These are phyloP conservation scores for Scutellaria minor DNA, from an alignment of 257 asterid genomes.

Conservation along the genomic window DNA sequence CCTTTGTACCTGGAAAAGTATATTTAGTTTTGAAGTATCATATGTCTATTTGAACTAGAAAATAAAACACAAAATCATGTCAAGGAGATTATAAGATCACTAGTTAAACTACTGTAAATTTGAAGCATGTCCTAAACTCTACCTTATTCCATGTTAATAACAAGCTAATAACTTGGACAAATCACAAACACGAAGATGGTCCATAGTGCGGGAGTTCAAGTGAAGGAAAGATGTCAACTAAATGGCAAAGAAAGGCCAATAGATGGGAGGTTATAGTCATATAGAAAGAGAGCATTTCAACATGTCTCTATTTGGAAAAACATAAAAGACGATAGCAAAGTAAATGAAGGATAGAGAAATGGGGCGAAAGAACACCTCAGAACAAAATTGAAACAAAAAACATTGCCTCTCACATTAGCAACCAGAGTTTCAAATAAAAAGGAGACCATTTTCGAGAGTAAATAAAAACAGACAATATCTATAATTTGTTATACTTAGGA, in stretches of 20 bases:
- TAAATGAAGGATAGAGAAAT: background rate
- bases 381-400: background rate
- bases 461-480: background rate
- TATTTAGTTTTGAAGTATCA: background rate
- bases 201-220: background rate
- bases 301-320: background rate
- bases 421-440: background rate
- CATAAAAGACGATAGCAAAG: background rate
- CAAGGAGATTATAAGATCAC: too few species aligned
- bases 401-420: constrained; percentile 14
- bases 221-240: background rate
- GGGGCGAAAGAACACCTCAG: background rate
- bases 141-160: background rate
- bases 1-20: constrained; percentile 64
- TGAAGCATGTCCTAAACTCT: background rate
- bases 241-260: background rate
- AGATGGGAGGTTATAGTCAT: background rate
- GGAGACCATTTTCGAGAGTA: background rate
- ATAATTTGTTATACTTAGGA: too few species aligned
- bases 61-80: too few species aligned
- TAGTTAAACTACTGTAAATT: too few species aligned
- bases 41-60: too few species aligned
- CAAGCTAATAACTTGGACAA: background rate
- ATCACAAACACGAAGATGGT: background rate
- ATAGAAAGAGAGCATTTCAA: background rate